A percentile compares a stretch with the other conserved stretches of the same genome.
Conservation (phyloP, 2,329 filamentous ascomycete species). For the Aspergillus thermomutatus region DNA sequence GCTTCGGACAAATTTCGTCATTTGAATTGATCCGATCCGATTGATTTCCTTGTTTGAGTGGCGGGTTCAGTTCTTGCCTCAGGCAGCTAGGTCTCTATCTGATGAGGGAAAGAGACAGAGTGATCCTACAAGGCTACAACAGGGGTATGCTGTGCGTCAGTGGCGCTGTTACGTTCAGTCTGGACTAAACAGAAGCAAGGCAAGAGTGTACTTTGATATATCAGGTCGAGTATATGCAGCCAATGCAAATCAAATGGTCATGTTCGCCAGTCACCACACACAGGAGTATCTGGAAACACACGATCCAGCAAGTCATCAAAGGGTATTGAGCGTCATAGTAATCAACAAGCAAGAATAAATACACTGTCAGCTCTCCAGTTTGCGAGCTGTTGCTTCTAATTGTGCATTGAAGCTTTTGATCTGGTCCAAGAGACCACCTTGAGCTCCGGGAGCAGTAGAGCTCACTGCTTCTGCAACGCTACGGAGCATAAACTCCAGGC, state of each 20-base stretch:
- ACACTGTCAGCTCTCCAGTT: slow-evolving; percentile 23
- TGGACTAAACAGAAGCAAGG: background rate
- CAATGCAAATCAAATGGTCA: background rate
- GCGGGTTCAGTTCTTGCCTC: background rate
- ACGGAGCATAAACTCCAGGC: slow-evolving; percentile 43
- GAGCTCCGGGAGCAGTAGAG: slow-evolving; percentile 32
- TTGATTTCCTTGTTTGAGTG: background rate
- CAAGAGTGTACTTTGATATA: background rate
- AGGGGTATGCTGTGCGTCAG: background rate
- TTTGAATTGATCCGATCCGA: background rate
- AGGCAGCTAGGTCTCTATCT: background rate
- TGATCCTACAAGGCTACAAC: background rate
- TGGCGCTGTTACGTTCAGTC: background rate
- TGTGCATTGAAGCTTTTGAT: slow-evolving; percentile 43
- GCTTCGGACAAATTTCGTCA: background rate
- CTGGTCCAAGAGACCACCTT: slow-evolving; percentile 41
- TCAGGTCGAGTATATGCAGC: background rate
- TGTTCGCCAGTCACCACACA: background rate
- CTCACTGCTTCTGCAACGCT: slow-evolving; percentile 41
- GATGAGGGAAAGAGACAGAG: background rate
- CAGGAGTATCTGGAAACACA: background rate
- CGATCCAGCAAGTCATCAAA: slow-evolving; percentile 1
- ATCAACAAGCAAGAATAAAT: slow-evolving; percentile 1
- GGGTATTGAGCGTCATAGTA: slow-evolving; percentile 1
- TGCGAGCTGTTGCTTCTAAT: slow-evolving; percentile 35